These are phyloP conservation scores for Capillidium rhysosporum DNA, from an alignment of 371 early-diverging fungal species.

Conservation along the genomic window DNA sequence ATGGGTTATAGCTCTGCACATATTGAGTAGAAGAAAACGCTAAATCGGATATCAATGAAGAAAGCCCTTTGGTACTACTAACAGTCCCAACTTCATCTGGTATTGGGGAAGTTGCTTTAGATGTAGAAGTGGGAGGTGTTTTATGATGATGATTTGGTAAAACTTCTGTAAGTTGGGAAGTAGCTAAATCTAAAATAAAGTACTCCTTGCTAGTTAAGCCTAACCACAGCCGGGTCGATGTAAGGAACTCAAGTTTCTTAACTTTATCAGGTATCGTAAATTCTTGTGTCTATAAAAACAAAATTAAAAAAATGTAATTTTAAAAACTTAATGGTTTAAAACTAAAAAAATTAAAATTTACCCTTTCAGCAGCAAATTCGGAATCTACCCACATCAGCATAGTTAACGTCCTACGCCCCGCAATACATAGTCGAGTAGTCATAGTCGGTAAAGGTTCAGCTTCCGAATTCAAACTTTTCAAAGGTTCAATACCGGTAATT, in stretches of 20 bases:
- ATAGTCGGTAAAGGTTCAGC: neutral
- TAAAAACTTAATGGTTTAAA: neutral
- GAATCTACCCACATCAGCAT: slow-evolving; percentile 5
- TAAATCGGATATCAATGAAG: neutral
- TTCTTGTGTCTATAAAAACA: slow-evolving; percentile 18
- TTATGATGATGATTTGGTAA: neutral
- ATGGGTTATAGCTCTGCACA: slow-evolving; percentile 1
- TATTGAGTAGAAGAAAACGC: slow-evolving; percentile 3
- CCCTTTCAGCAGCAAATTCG: neutral
- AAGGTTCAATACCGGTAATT: neutral
- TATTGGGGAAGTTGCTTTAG: neutral
- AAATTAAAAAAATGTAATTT: neutral
- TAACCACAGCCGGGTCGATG: slow-evolving; percentile 34
- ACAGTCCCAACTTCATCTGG: neutral
- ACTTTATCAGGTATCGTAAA: slow-evolving; percentile 37
- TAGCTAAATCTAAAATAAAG: slow-evolving; percentile 26
- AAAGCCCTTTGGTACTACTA: neutral
- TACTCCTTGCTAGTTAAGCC: slow-evolving; percentile 39
- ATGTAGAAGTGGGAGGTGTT: neutral
- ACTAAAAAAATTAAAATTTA: neutral
- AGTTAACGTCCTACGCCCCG: neutral
- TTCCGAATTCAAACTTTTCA: neutral
- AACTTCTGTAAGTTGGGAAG: neutral
- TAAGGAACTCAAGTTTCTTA: slow-evolving; percentile 46
- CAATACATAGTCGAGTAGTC: slow-evolving; percentile 1